Evolutionary conservation across 768 basidiomycete species (phyloP).

Genomic region (Leccinum imitatum): DNA sequence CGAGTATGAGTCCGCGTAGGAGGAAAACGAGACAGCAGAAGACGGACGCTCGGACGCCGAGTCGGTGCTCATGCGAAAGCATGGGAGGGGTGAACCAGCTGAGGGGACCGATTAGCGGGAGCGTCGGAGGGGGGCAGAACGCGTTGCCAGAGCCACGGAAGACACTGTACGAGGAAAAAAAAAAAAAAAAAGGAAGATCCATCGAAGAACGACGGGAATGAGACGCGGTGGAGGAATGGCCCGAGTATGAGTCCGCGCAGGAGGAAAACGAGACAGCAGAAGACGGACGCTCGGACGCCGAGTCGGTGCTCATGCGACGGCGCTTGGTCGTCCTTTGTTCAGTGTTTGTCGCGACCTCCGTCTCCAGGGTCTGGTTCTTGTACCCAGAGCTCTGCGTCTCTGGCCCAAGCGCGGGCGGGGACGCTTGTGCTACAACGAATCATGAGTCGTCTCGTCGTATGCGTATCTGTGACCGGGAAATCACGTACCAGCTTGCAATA

Average conservation of each 20-base stretch:
- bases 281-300: constrained; percentile 51
- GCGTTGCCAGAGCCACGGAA: no score
- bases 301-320: constrained; percentile 66
- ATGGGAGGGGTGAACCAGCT: no score
- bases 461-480: neutral
- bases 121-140: no score
- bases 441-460: neutral
- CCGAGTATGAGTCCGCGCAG: no score
- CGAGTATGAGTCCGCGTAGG: constrained; percentile 61
- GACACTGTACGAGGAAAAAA: no score
- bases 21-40: constrained; percentile 62
- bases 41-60: constrained; percentile 53
- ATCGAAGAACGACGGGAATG: no score
- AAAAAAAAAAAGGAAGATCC: no score
- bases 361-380: constrained; percentile 38
- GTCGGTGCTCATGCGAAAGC: constrained; percentile 58
- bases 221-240: no score
- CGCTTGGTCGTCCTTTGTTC: constrained; percentile 57
- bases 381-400: constrained; percentile 27
- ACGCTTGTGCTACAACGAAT: constrained; percentile 67
- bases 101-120: no score
- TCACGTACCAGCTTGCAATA: constrained; percentile 79
- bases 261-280: constrained; percentile 43
- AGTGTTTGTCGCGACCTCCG: constrained; percentile 31
- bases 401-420: constrained; percentile 64